Evolutionary conservation across 768 basidiomycete genomes (phyloP), one percentile per base, ranked within the genome.

Genomic region (Naganishia randhawae): DNA sequence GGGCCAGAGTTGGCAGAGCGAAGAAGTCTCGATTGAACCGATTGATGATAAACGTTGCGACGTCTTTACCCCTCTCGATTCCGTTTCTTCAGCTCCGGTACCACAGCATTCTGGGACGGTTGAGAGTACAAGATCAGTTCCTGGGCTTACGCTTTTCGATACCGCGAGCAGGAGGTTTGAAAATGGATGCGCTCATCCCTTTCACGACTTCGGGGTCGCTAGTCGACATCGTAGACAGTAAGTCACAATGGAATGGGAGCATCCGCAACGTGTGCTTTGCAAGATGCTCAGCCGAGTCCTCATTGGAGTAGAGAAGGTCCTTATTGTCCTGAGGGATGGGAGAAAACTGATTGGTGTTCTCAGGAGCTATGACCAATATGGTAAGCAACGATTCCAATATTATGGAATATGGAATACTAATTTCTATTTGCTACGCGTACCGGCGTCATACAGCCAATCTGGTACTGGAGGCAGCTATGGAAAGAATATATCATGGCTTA

Each of bases 171-270:
- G 39, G 63, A 64, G 37, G 45, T 8, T 19, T 31, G n/a, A 66
- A 39, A 3, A 95, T 96, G 92, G 92, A 96, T 82, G 92, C 92
- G 66, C 82, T 97, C 73, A 97, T 98, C 77, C 92, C 95, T 63
- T 98, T 98, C 83, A 99, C 96, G 69, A 99, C 96, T 25, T 97
- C 94, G 63, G 96, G 96, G 77, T 93, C 95, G 72, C 86, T 99
- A 72, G 90, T 97, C 81, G 96, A 98, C 85, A 92, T 92, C 81
- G 96, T 99, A 83, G 96, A 99, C 88, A 96, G 96, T 99, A 88
- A 89, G 96, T 82, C 27, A 45, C 39, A n/a, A n/a, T 53, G 50
- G 27, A 69, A 61, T 11, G 50, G 16, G 54, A 10, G 39, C n/a
- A 48, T 19, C 16, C 27, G 11, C 35, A 17, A 32, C 42, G 10